These are phyloP conservation scores for Pleodorina starrii DNA, from an alignment of 139 green algal species.

Conservation along the genomic window DNA sequence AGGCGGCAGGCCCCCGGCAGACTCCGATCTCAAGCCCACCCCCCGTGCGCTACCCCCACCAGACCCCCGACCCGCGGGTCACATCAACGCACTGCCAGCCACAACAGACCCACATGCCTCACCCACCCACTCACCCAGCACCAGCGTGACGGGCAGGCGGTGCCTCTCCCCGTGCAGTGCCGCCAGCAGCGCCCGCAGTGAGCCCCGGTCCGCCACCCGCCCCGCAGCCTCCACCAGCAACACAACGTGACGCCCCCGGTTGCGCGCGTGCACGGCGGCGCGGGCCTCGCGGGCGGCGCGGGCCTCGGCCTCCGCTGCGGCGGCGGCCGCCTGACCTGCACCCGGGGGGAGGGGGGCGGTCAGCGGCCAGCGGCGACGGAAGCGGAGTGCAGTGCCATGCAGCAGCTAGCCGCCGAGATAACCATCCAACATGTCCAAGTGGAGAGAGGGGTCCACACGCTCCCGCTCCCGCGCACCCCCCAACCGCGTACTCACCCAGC, in stretches of 20 bases:
- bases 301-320: slow-evolving; percentile 16
- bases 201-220: slow-evolving; percentile 9
- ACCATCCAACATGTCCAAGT: too few species aligned
- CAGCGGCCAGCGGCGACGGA: too few species aligned
- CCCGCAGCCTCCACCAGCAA: slow-evolving; percentile 38
- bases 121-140: slow-evolving; percentile 22
- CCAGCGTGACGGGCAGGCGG: slow-evolving; percentile 42
- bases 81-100: too few species aligned
- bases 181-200: slow-evolving; percentile 30
- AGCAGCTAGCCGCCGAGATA: too few species aligned
- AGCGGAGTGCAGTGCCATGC: too few species aligned
- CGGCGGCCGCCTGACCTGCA: not conserved
- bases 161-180: slow-evolving; percentile 43
- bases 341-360: too few species aligned
- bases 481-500: slow-evolving; percentile 12
- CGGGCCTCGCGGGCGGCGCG: not conserved
- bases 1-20: too few species aligned
- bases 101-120: not conserved
- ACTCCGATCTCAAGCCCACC: too few species aligned
- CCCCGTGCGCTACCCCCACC: too few species aligned
- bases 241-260: slow-evolving; percentile 33
- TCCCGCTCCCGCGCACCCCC: too few species aligned
- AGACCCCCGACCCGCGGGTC: too few species aligned
- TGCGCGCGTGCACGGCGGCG: not conserved
- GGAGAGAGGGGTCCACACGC: too few species aligned